Percentiles rank a stretch among this genome's conserved stretches.
These are phyloP conservation scores for Neonectria neomacrospora DNA, from an alignment of 2,329 filamentous ascomycete genomes.

Conservation along the genomic window DNA sequence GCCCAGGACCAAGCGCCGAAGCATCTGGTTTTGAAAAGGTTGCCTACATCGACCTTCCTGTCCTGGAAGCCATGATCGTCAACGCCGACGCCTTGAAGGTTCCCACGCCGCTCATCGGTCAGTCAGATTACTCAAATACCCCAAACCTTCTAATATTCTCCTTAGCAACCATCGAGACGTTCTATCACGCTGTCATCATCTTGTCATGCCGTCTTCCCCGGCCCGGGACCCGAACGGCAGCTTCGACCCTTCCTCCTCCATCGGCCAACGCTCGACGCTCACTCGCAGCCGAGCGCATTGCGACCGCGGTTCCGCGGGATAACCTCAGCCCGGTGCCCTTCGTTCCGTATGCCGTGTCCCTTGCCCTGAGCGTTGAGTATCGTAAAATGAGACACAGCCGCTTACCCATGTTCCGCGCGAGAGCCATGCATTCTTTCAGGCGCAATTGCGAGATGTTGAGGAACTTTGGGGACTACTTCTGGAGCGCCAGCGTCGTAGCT, in stretches of 20 bases:
- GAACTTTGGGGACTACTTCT: slow-evolving; percentile 66
- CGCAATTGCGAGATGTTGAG: slow-evolving; percentile 65
- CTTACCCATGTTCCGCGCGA: slow-evolving; percentile 66
- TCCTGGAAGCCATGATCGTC: slow-evolving; percentile 67
- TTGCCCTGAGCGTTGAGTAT: slow-evolving; percentile 71
- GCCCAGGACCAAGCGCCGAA: slow-evolving; percentile 59
- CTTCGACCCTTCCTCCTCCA: slow-evolving; percentile 57
- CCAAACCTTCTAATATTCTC: slow-evolving; percentile 32
- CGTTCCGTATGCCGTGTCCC: slow-evolving; percentile 69
- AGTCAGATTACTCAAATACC: slow-evolving; percentile 25
- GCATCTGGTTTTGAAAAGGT: slow-evolving; percentile 56
- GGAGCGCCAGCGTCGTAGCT: slow-evolving; percentile 65
- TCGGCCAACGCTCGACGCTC: slow-evolving; percentile 67
- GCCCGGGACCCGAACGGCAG: slow-evolving; percentile 52
- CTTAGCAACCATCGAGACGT: slow-evolving; percentile 68
- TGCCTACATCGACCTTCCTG: slow-evolving; percentile 63
- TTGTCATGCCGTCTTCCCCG: slow-evolving; percentile 67
- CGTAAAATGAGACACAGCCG: slow-evolving; percentile 72
- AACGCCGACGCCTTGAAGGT: slow-evolving; percentile 63
- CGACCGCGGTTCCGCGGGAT: slow-evolving; percentile 63
- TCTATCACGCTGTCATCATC: slow-evolving; percentile 73
- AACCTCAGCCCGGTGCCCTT: slow-evolving; percentile 66
- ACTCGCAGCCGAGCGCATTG: slow-evolving; percentile 67
- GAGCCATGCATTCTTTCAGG: slow-evolving; percentile 66
- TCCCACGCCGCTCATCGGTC: slow-evolving; percentile 62